phyloP scores from a whole-genome alignment of 2,329 filamentous ascomycete species.

The Penicillium sp. region DNA sequence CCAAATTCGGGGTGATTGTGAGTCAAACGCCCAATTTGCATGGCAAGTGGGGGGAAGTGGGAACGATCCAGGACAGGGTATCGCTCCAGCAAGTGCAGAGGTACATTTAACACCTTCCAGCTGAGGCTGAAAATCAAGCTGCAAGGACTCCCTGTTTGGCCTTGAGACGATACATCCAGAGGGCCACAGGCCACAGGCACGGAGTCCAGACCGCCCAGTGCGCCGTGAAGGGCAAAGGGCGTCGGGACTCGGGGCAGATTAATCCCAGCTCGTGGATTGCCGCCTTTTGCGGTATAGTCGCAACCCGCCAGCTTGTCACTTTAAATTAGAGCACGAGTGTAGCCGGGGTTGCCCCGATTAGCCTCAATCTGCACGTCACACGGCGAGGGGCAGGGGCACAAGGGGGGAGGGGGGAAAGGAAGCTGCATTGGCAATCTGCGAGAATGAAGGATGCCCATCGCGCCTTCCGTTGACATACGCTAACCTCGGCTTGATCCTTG shows the following conservation, averaged over 20 bases:
- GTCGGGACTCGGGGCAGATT: not conserved
- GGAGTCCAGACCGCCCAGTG: not conserved
- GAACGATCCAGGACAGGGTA: not conserved
- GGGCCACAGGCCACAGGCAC: too few species aligned
- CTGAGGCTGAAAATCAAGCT: conserved; percentile 18
- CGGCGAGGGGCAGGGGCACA: not conserved
- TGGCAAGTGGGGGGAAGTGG: not conserved
- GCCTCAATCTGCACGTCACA: conserved; percentile 2
- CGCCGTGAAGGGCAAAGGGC: not conserved
- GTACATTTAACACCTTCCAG: not conserved
- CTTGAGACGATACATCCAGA: not conserved
- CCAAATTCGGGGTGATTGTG: not conserved
- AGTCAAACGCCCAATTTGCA: not conserved
- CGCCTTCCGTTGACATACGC: not conserved
- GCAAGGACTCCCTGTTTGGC: not conserved
- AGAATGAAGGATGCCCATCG: not conserved
- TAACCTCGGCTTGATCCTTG: not conserved
- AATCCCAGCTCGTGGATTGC: conserved; percentile 7
- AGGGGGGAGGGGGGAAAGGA: not conserved
- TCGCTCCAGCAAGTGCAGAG: not conserved
- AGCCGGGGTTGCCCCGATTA: conserved; percentile 1
- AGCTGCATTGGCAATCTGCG: conserved; percentile 9
- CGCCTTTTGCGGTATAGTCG: conserved; percentile 8
- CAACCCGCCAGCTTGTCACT: not conserved
- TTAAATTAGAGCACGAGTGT: not conserved